Percentiles rank a stretch among this genome's conserved stretches.
phyloP scores from a whole-genome alignment of 2,329 filamentous ascomycete genomes.

The Furcasterigmium furcatum region DNA sequence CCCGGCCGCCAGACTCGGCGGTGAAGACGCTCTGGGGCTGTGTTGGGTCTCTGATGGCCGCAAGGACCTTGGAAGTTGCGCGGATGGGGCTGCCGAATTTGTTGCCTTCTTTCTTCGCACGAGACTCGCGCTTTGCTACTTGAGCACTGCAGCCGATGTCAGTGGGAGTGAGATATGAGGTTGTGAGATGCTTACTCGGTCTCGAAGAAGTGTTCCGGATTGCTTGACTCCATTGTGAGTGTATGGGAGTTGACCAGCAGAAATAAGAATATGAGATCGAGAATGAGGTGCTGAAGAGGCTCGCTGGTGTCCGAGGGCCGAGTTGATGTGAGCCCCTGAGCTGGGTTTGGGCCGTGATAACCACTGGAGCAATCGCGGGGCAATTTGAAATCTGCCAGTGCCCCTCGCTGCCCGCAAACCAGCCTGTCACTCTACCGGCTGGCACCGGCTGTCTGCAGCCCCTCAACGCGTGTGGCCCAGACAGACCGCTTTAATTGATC shows the following conservation, averaged over 20 bases:
- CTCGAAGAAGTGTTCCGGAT: slow-evolving; percentile 86
- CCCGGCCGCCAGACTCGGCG: slow-evolving; percentile 81
- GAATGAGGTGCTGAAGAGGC: too few species aligned
- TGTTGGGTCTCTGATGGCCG: slow-evolving; percentile 64
- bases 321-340: too few species aligned
- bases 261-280: too few species aligned
- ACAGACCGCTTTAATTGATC: background rate
- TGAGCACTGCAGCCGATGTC: background rate
- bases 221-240: slow-evolving; percentile 59
- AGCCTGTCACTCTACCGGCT: too few species aligned
- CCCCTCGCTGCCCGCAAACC: too few species aligned
- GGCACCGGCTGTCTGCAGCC: too few species aligned
- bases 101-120: slow-evolving; percentile 67
- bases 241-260: background rate
- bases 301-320: too few species aligned
- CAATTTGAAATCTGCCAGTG: too few species aligned
- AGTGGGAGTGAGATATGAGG: slow-evolving; percentile 21
- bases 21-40: slow-evolving; percentile 64
- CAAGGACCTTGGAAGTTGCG: slow-evolving; percentile 83
- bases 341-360: too few species aligned
- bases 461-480: too few species aligned
- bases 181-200: slow-evolving; percentile 63
- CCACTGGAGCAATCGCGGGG: too few species aligned
- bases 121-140: slow-evolving; percentile 8
- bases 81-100: slow-evolving; percentile 77